Evolutionary conservation across 164 flowering plant genomes (phyloP), one percentile per base, ranked within the genome.

Genomic region (Magnolia sinica): DNA sequence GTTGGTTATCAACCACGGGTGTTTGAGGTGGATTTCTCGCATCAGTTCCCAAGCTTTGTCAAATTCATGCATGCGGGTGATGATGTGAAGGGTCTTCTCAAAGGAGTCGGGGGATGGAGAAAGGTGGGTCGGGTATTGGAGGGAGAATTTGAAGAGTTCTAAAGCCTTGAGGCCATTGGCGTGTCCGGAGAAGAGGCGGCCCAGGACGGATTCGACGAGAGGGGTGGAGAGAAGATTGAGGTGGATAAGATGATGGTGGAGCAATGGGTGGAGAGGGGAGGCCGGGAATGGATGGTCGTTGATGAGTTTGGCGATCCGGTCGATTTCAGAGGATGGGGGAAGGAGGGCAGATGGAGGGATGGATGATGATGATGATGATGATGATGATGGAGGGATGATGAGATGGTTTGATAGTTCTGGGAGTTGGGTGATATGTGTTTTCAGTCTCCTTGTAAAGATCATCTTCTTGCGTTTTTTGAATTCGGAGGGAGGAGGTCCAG

Each of bases 151-250:
- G 82, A 94, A 94, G 81, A 94, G 87, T 61, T 92, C 94, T 4
- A 83, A 78, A 61, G 98, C 95, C 82, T 92, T 94, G 20, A 94
- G 87, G 68, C 94, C 94, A 80, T 94, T 89, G 61, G 89, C 80
- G 67, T 94, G 95, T 16, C 93, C 89, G 20, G 89, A 88, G 73
- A 91, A 92, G 20, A 92, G 91, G 68, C 88, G 87, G 61, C 95
- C 95, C 9, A 94, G 92, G 69, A 94, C 87, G 19, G 84, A 72
- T 64, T 87, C 91, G 37, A 87, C 86, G 31, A 90, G 79, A 22
- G 72, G 7, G 50, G 82, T 50, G 55, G 91, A 80, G 58, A 86
- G 78, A 65, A 64, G 64, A 65, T 79, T 50, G 66, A 78, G 58
- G 5, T 84, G 79, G 8, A 85, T 86, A 61, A 86, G 76, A 10